Base-by-base conservation (phyloP, 352 stramenopile species). In the Phytophthora podocarpi region DNA sequence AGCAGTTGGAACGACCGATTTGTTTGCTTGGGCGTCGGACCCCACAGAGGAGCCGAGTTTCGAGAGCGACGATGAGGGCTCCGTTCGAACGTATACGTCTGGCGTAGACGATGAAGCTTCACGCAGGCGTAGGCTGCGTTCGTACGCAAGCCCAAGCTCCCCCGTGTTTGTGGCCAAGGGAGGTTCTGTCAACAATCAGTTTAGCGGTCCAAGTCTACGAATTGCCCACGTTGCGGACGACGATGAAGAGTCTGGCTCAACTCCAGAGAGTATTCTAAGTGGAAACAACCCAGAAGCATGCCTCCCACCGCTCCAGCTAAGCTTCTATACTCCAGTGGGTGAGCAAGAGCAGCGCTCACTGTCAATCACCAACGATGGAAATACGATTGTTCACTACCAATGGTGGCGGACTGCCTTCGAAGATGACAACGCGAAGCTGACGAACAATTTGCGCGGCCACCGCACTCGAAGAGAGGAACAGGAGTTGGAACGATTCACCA, bases 1-100 rank as follows among this genome's bases (percentile, higher is more conserved):
- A 20, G 68, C 68, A 16, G 78, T 93, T 3, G 71, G 71, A 13
- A 90, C 83, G 2, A 37, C 56, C 3, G 83, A 93, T 46, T 57
- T 95, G 24, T 93, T 92, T 45, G 74, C 85, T 23, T 95, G 85
- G 85, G 85, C 83, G 23, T 67, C 70, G 4, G 59, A 34, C 21
- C 37, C 28, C 2, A 59, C 46, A 45, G 43, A 34, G 42, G 53
- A 43, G 23, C 21, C 18, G 12, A 30, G 23, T 11, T 11, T 27
- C 11, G 51, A 58, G 6, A 30, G 9, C 10, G 39, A 66, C 24
- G 41, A 63, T 28, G 31, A 32, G 43, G 34, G 11, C 13, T 59
- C 49, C 18, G 24, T 47, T 37, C 28, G 20, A 49, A 21, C 20
- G 9, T 56, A 73, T 58, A 42, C 53, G 4, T 43, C 62, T 13